Evolutionary conservation across 257 asterid genomes (phyloP).

Genomic region (Nemophila menziesii): DNA sequence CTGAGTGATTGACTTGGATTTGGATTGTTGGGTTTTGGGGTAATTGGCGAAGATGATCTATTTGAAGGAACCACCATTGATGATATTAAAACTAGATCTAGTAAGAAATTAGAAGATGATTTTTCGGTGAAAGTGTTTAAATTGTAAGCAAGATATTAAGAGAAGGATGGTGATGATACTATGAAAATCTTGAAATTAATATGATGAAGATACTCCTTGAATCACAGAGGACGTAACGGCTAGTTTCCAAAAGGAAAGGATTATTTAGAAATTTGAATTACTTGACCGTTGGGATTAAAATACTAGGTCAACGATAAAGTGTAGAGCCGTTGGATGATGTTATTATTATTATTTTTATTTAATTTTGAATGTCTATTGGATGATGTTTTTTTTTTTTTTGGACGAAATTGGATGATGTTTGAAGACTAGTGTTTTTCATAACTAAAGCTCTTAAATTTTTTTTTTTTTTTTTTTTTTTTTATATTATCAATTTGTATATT

Average conservation of each 20-base stretch:
- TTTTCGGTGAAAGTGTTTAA: conserved; percentile 8
- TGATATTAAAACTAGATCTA: not conserved
- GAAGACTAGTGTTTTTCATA: no score
- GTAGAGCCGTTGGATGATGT: conserved; percentile 3
- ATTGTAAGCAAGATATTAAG: conserved; percentile 17
- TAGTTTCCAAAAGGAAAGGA: conserved; percentile 22
- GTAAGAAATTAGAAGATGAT: not conserved
- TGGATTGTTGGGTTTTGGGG: conserved; percentile 34
- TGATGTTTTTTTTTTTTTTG: no score
- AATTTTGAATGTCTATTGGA: no score
- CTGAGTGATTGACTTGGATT: conserved; percentile 27
- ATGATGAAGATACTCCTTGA: conserved; percentile 19
- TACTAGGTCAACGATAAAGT: not conserved
- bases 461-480: no score
- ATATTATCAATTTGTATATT: no score
- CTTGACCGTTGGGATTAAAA: conserved; percentile 41
- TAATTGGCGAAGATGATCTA: conserved; percentile 59
- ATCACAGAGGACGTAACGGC: conserved; percentile 46
- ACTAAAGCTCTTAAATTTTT: no score
- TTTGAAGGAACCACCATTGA: conserved; percentile 53
- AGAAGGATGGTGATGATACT: conserved; percentile 11
- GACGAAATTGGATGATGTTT: no score
- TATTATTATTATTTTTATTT: no score
- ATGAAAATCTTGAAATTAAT: conserved; percentile 16
- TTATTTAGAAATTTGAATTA: conserved; percentile 17